Conservation (phyloP, 495 filamentous ascomycete genomes). For the Hypoxylon intermedium region DNA sequence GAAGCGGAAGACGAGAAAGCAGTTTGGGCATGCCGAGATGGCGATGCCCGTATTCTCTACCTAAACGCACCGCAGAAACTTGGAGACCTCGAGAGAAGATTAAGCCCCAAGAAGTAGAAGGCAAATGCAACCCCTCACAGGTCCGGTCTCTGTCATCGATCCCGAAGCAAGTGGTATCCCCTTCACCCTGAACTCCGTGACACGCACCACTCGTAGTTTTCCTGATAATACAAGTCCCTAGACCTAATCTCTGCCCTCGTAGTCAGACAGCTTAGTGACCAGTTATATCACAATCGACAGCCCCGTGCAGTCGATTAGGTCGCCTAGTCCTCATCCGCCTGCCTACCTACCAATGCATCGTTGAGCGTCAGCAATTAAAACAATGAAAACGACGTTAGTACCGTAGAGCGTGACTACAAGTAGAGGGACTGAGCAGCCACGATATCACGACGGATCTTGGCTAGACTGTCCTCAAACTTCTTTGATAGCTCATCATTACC, state of each 20-base stretch:
- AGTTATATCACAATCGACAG: not conserved
- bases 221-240: not conserved
- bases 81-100: constrained; percentile 20
- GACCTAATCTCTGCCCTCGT: not conserved
- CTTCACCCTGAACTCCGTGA: constrained; percentile 28
- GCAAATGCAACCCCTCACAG: constrained; percentile 4
- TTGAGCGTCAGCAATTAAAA: not conserved
- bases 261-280: not conserved
- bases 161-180: constrained; percentile 36
- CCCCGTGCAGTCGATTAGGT: not conserved
- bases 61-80: constrained; percentile 26
- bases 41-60: constrained; percentile 42
- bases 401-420: constrained; percentile 56
- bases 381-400: not conserved
- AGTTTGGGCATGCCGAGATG: constrained; percentile 34
- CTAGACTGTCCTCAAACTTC: constrained; percentile 82
- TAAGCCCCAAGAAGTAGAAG: constrained; percentile 3
- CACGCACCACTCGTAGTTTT: not conserved
- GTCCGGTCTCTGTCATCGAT: constrained; percentile 27
- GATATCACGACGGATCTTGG: constrained; percentile 87
- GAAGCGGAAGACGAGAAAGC: constrained; percentile 17
- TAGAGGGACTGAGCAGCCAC: constrained; percentile 93
- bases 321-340: not conserved
- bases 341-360: constrained; percentile 3
- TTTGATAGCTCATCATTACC: constrained; percentile 89